These are phyloP conservation scores for Glomus cerebriforme DNA, from an alignment of 192 early-diverging fungal genomes.

Conservation along the genomic window DNA sequence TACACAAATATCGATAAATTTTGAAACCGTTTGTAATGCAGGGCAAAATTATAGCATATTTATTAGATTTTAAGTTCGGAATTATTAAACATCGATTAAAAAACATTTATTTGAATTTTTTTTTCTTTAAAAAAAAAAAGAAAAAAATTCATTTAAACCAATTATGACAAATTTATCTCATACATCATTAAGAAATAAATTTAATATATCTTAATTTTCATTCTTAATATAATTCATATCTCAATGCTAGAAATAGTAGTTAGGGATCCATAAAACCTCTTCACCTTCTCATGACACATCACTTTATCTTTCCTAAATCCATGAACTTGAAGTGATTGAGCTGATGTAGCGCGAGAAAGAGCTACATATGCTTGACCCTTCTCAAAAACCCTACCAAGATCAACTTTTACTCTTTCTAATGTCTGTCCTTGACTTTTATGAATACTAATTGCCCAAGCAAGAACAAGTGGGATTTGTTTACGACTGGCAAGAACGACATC, in stretches of 20 bases:
- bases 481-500: slow-evolving; percentile 36
- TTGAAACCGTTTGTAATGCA: too few relatives aligned
- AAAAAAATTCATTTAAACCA: too few relatives aligned
- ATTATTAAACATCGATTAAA: too few relatives aligned
- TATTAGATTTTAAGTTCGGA: too few relatives aligned
- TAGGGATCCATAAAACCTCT: slow-evolving; percentile 57
- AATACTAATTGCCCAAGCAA: slow-evolving; percentile 87
- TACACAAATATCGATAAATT: too few relatives aligned
- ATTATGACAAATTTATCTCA: too few relatives aligned
- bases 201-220: background rate
- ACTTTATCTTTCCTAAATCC: slow-evolving; percentile 67
- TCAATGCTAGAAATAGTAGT: background rate
- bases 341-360: slow-evolving; percentile 69
- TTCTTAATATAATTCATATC: background rate
- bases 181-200: too few relatives aligned
- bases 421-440: slow-evolving; percentile 91
- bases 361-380: slow-evolving; percentile 86
- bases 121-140: too few relatives aligned
- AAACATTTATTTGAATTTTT: too few relatives aligned
- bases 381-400: slow-evolving; percentile 78
- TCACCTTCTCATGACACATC: slow-evolving; percentile 73
- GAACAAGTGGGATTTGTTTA: slow-evolving; percentile 64
- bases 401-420: slow-evolving; percentile 71
- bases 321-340: slow-evolving; percentile 72
- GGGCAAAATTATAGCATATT: too few relatives aligned